Evolutionary conservation across 495 filamentous ascomycete genomes (phyloP).

Genomic region (Penicillium steckii): DNA sequence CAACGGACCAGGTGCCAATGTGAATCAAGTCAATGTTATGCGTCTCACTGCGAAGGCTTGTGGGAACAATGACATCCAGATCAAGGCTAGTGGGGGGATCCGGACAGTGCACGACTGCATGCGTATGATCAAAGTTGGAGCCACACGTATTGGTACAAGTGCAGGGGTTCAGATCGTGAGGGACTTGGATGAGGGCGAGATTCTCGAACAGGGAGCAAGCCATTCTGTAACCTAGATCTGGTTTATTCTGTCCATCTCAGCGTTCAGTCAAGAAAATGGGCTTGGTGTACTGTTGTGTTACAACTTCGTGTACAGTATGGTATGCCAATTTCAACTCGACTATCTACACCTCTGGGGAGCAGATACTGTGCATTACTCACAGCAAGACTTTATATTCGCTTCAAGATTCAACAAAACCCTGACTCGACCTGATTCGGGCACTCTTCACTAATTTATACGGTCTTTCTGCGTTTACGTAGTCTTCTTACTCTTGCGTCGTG

Average conservation of each 20-base stretch:
- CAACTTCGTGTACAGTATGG: no score
- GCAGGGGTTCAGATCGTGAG: constrained; percentile 57
- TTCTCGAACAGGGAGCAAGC: constrained; percentile 18
- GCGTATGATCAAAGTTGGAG: constrained; percentile 63
- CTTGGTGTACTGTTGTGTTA: background rate
- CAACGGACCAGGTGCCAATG: constrained; percentile 56
- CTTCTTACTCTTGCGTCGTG: no score
- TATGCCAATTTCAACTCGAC: no score
- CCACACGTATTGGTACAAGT: constrained; percentile 62
- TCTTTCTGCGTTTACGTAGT: no score
- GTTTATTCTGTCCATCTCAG: background rate
- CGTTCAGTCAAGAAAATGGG: background rate
- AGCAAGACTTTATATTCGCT: no score
- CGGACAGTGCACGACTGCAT: constrained; percentile 50
- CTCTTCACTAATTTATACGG: no score
- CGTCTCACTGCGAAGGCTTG: constrained; percentile 36
- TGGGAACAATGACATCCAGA: constrained; percentile 41
- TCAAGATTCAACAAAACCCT: no score
- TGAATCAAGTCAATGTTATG: constrained; percentile 60
- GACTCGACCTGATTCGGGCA: no score
- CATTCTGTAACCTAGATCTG: constrained; percentile 14
- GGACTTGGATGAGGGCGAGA: constrained; percentile 37
- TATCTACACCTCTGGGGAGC: no score
- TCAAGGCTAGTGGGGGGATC: constrained; percentile 69
- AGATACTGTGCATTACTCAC: no score